These are phyloP conservation scores for Lunularia cruciata DNA, from an alignment of 225 moss, liverwort and hornwort species.

Conservation along the genomic window DNA sequence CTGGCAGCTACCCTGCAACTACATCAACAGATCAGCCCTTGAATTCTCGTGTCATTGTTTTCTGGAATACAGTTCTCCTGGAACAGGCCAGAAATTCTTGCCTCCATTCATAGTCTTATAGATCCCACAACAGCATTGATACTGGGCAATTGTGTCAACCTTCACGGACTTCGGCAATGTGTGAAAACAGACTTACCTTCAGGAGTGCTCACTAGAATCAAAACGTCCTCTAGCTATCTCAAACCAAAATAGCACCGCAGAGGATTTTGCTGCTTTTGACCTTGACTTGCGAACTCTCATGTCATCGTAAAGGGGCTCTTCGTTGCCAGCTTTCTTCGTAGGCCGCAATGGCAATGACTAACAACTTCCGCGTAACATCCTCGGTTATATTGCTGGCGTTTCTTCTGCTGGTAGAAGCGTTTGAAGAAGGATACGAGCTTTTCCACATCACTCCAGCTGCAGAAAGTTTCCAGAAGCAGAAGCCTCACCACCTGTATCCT, in stretches of 20 bases:
- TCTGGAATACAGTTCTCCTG: background rate
- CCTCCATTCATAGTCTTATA: background rate
- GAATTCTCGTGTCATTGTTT: background rate
- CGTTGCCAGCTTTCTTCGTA: background rate
- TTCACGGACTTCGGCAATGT: no score
- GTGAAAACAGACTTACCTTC: no score
- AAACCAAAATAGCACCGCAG: no score
- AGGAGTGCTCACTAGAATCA: no score
- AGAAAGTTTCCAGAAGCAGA: background rate
- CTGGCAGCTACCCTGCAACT: constrained; percentile 26
- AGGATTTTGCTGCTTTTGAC: background rate
- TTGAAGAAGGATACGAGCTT: background rate
- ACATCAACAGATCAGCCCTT: constrained; percentile 13
- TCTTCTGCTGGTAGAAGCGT: background rate
- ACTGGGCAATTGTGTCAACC: no score
- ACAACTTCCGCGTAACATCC: background rate
- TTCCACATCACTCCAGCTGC: constrained; percentile 12
- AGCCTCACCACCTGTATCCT: constrained; percentile 5
- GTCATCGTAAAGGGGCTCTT: background rate
- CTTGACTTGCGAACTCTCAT: background rate
- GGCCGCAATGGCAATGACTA: background rate
- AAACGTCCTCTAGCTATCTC: no score
- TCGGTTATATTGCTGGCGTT: background rate
- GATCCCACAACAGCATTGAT: no score
- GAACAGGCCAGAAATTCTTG: background rate